Base-by-base conservation (phyloP, 2,329 filamentous ascomycete species). In the Aureobasidium mangrovei region DNA sequence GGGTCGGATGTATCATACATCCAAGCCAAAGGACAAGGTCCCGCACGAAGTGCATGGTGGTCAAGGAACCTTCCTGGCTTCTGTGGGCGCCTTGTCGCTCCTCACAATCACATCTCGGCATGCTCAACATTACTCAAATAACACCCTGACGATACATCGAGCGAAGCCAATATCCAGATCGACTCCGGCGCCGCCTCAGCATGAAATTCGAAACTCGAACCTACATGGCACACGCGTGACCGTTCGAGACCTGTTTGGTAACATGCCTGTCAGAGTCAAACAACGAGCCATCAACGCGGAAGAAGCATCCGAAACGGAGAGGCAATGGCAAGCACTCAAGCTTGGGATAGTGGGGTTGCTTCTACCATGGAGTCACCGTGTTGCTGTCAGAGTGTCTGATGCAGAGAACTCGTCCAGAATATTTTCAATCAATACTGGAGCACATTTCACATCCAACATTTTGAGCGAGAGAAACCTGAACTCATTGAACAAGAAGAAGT, bases 261-360 rank as follows among this genome's bases (percentile, higher is more conserved):
- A 84, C 56, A 88, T 96, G 81, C 90, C 91, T 0, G 91, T 96
- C 9, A 83, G 91, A 10, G 84, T 94, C 28, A 95, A 93, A 65
- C 86, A 90, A 61, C 80, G 90, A 58, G 80, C 80, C 0, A 61
- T 82, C 3, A 70, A 59, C 67, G 75, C 38, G 72, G 81, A 62
- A 76, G 74, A 60, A 60, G 75, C 56, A 8, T 64, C 73, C 27
- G 73, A 83, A 45, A 68, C 78, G 3, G 76, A 78, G 24, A 85
- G 77, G 59, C 77, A 86, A 51, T 91, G 87, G 82, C 78, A 82
- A 29, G 69, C 69, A 1, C 69, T 95, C 12, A 78, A 80, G 57
- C 76, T 72, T 47, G 70, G 75, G 4, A 62, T 90, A 2, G 75
- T 82, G 1, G 78, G 79, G 1, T 66, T 94, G 3, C 65, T 94